phyloP scores from a whole-genome alignment of 441 rosid species.

The Lepidium campestre region DNA sequence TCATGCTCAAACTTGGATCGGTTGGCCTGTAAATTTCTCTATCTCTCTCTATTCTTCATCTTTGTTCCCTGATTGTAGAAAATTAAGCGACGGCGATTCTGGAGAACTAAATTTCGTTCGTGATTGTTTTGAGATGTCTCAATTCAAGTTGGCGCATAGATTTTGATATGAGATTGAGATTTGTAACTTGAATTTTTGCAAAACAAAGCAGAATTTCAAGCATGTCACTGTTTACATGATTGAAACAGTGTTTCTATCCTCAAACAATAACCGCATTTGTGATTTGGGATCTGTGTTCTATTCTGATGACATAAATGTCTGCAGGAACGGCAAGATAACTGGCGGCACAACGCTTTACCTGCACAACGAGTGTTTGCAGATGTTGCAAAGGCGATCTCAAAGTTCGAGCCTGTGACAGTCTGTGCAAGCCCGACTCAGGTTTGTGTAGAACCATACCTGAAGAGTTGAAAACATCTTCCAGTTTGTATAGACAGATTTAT shows the following conservation, averaged over 20 bases:
- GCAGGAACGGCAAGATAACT: conserved; percentile 91
- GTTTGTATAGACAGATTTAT: neutral
- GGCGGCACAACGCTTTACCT: conserved; percentile 63
- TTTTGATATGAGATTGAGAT: neutral
- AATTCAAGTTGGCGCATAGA: neutral
- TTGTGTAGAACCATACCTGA: conserved; percentile 1
- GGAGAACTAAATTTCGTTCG: neutral
- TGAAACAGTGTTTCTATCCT: conserved; percentile 1
- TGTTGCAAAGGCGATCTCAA: conserved; percentile 74
- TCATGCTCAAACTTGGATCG: conserved; percentile 91
- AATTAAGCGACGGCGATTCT: neutral
- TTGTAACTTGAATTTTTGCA: neutral
- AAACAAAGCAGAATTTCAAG: neutral
- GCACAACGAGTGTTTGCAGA: conserved; percentile 56
- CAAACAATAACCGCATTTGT: neutral
- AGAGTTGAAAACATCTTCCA: neutral
- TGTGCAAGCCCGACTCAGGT: conserved; percentile 88
- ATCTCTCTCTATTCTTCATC: neutral
- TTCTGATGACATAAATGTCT: neutral
- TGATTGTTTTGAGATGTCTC: neutral
- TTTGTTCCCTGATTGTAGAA: neutral
- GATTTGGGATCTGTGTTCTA: neutral
- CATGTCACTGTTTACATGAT: neutral
- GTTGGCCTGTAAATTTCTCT: conserved; percentile 76
- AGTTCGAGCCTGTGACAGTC: conserved; percentile 75